Evolutionary conservation across 495 filamentous ascomycete species (phyloP).

Genomic region (Filosporella fistucella): DNA sequence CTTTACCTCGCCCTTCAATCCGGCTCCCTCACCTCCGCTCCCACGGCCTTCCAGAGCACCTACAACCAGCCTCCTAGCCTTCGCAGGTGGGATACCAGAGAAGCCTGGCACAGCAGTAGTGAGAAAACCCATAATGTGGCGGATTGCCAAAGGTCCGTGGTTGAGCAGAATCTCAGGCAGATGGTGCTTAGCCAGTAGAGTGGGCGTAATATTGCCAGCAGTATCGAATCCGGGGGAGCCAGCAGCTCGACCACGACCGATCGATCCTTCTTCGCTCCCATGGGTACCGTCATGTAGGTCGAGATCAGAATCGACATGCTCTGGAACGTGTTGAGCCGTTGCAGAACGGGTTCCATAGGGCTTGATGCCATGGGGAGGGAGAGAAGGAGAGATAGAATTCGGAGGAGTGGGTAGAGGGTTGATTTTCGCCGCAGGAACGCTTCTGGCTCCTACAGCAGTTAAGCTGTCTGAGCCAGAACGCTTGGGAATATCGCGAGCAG

Average conservation of each 20-base stretch:
- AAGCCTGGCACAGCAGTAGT: slow-evolving; percentile 93
- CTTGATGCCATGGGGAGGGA: slow-evolving; percentile 76
- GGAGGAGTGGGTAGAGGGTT: slow-evolving; percentile 82
- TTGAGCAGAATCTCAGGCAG: slow-evolving; percentile 85
- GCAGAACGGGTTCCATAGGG: slow-evolving; percentile 23
- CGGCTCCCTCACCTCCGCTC: slow-evolving; percentile 55
- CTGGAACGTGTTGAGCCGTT: slow-evolving; percentile 45
- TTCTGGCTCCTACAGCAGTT: slow-evolving; percentile 26
- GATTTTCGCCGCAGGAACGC: slow-evolving; percentile 34
- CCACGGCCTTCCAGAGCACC: slow-evolving; percentile 76
- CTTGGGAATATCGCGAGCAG: slow-evolving; percentile 68
- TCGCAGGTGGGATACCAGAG: slow-evolving; percentile 83
- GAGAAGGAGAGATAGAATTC: slow-evolving; percentile 89
- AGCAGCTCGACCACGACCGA: slow-evolving; percentile 33
- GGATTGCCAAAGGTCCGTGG: slow-evolving; percentile 88
- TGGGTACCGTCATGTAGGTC: slow-evolving; percentile 64
- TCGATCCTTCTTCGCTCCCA: slow-evolving; percentile 20
- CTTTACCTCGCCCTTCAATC: slow-evolving; percentile 67
- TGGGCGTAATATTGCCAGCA: slow-evolving; percentile 76
- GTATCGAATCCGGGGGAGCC: slow-evolving; percentile 60
- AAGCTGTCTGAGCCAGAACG: slow-evolving; percentile 37
- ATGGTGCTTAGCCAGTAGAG: slow-evolving; percentile 85
- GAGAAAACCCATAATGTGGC: slow-evolving; percentile 88
- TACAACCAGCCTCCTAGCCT: slow-evolving; percentile 84
- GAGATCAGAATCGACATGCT: slow-evolving; percentile 80